Evolutionary conservation across 352 stramenopile species (phyloP).

Genomic region (Halophytophthora polymorphica): DNA sequence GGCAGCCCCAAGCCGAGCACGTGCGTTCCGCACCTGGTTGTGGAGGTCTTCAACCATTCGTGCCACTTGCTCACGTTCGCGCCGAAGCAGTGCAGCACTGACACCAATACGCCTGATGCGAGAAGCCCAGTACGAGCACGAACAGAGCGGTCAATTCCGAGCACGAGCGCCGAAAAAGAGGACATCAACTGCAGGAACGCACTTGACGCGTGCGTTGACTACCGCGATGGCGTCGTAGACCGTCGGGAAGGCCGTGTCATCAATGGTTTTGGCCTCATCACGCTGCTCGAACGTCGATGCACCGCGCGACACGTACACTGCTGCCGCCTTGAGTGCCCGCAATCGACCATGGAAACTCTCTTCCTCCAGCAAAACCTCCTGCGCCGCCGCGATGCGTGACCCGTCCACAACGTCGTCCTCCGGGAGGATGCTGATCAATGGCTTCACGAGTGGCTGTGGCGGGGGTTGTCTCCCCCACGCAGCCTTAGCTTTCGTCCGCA

Average conservation of each 20-base stretch:
- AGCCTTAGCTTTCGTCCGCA: background rate
- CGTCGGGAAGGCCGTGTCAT: constrained; percentile 1
- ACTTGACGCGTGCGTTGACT: constrained; percentile 22
- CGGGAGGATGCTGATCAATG: constrained; percentile 42
- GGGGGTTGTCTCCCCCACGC: constrained; percentile 15
- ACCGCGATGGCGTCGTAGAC: constrained; percentile 31
- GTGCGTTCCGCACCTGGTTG: constrained; percentile 12
- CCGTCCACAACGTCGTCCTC: constrained; percentile 48
- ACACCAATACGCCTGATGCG: constrained; percentile 4
- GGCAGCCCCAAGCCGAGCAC: background rate
- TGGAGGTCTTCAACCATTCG: constrained; percentile 13
- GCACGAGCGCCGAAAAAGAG: background rate
- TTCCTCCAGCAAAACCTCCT: constrained; percentile 38
- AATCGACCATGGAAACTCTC: constrained; percentile 41
- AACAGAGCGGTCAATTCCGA: background rate
- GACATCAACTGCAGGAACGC: background rate
- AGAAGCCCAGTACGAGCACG: background rate
- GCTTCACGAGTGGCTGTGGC: constrained; percentile 29
- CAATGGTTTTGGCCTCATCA: background rate
- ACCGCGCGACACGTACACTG: constrained; percentile 13
- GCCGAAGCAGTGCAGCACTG: constrained; percentile 6
- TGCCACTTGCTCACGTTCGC: constrained; percentile 15
- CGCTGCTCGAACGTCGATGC: constrained; percentile 4
- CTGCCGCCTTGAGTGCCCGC: constrained; percentile 10
- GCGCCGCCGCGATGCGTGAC: constrained; percentile 26